Evolutionary conservation across 2,329 filamentous ascomycete genomes (phyloP).

Genomic region (Alternaria gaisen): DNA sequence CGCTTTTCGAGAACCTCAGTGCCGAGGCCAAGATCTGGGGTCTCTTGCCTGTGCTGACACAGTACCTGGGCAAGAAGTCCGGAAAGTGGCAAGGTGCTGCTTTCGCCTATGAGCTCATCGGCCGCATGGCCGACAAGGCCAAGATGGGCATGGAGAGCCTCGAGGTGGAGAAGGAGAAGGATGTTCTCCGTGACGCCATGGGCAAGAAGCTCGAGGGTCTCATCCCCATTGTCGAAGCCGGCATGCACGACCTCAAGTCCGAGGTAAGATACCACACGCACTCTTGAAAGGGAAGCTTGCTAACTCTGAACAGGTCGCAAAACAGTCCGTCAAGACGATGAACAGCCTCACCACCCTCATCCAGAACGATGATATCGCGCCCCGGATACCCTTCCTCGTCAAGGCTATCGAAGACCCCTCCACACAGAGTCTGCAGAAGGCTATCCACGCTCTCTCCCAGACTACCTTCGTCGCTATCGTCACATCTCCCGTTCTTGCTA

Average conservation of each 20-base stretch:
- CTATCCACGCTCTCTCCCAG: constrained; percentile 94
- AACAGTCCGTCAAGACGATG: constrained; percentile 94
- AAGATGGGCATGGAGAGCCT: constrained; percentile 84
- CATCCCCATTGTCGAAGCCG: constrained; percentile 88
- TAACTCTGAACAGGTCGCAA: constrained; percentile 61
- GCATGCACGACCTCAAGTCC: constrained; percentile 95
- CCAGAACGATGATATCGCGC: constrained; percentile 95
- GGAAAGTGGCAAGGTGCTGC: constrained; percentile 98
- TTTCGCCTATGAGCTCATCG: constrained; percentile 82
- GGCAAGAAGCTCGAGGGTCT: constrained; percentile 84
- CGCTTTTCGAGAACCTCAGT: constrained; percentile 80
- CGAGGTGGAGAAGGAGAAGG: constrained; percentile 87
- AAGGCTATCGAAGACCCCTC: constrained; percentile 96
- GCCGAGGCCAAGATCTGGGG: constrained; percentile 85
- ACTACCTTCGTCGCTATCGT: constrained; percentile 99
- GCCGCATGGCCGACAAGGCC: constrained; percentile 94
- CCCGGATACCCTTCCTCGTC: constrained; percentile 88
- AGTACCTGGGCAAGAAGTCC: constrained; percentile 82
- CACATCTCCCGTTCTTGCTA: constrained; percentile 91
- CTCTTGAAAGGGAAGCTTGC: neutral
- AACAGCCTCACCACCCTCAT: constrained; percentile 86
- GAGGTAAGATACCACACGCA: constrained; percentile 64
- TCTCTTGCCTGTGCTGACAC: constrained; percentile 76
- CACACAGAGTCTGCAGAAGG: constrained; percentile 86
- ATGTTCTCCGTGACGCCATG: constrained; percentile 89